Base-by-base conservation (phyloP, 176 grass and related monocot genomes). In the Aechmea fasciata region DNA sequence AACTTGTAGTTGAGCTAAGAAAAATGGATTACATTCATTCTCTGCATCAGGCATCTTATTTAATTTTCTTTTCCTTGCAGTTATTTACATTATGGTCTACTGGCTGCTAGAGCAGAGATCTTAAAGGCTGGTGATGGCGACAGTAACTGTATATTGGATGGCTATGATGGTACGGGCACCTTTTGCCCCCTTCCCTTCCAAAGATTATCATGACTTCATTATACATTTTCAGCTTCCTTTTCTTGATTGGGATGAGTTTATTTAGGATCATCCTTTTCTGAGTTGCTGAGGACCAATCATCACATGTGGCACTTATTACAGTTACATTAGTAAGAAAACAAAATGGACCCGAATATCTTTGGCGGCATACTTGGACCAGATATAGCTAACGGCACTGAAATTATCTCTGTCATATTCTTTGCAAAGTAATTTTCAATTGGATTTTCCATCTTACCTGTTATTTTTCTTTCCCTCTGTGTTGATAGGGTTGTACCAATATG, bases 71-170 rank as follows among this genome's bases (percentile, higher is more conserved):
- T 77, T 71, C 69, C 68, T 68, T 33, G 12, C 77, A 97, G 94
- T 80, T 97, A 97, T 79, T 81, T 97, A 76, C 94, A 74, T 85
- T 97, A 90, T 75, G 94, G 94, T 18, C 73, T 97, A 72, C 80
- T 97, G 83, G 94, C 94, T 63, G 89, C 89, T 77, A 92, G 94
- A 87, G 94, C 89, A 59, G 89, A 97, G 74, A 93, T 93, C 69
- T 84, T 97, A 74, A 92, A 92, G 74, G 77, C 77, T 0, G 24
- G 79, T 12, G 86, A 87, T 78, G 84, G 66, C 33, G 74, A 57
- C 67, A 91, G 59, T 65, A 91, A 87, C 67, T 92, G 92, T 62
- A 89, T 96, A 69, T 82, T 96, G 54, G 75, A 83, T 28, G 88
- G 92, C 52, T 81, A 96, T 89, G 81, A 80, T 69, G 92, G 92